A percentile compares a stretch with the other conserved stretches of the same genome.
Conservation (phyloP, 257 asterid genomes). For the Agastache rugosa region DNA sequence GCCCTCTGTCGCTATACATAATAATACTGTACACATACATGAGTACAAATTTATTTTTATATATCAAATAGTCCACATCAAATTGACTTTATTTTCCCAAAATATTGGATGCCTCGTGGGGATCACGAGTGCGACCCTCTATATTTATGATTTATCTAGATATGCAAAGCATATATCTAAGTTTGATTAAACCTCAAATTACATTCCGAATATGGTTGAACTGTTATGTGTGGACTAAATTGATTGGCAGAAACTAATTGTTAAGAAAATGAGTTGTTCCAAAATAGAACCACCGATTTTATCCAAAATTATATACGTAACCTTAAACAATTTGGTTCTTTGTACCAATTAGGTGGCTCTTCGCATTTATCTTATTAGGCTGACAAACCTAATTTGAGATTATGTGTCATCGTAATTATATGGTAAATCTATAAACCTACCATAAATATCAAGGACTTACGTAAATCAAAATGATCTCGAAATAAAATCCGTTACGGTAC, state of each 20-base stretch:
- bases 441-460: too few species aligned
- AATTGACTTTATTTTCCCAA: conserved; percentile 35
- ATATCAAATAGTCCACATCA: conserved; percentile 31
- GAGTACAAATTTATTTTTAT: neutral
- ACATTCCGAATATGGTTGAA: neutral
- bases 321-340: neutral
- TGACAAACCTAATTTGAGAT: neutral
- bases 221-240: conserved; percentile 28
- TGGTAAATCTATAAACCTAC: neutral
- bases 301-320: conserved; percentile 9
- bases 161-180: conserved; percentile 14
- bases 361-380: neutral
- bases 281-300: neutral
- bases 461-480: neutral
- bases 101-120: conserved; percentile 36
- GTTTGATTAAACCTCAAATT: neutral
- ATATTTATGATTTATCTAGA: neutral
- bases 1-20: neutral
- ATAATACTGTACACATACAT: neutral
- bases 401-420: neutral
- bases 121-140: conserved; percentile 29
- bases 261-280: conserved; percentile 7
- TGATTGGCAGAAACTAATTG: conserved; percentile 30
- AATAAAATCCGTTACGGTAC: too few species aligned
- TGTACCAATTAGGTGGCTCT: neutral